Base-by-base conservation (phyloP, 495 filamentous ascomycete genomes). In the Talaromyces ruber region DNA sequence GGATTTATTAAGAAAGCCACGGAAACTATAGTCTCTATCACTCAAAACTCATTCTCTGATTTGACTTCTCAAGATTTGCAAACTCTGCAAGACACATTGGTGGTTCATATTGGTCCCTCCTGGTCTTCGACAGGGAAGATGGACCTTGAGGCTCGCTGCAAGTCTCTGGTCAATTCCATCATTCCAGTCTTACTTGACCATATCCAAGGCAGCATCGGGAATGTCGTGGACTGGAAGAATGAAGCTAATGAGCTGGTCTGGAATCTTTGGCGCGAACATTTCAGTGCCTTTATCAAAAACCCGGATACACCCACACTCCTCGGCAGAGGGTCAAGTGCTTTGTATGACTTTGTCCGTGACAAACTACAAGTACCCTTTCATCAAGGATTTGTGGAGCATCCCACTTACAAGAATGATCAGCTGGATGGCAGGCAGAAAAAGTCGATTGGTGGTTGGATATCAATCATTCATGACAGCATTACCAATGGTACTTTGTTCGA, bases 331-430 rank as follows among this genome's bases (percentile, higher is more conserved):
- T 43, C 70, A 14, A 66, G 59, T 18, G 57, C 58, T 21, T 50
- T 72, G 3, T 72, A 72, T 30, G 39, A 55, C 5, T 66, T 63
- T 2, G 68, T 72, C 1, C 70, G 70, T 4, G 8, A 57, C 4
- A 64, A 63, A 7, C 63, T 72, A 2, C 56, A 63, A 3, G 65
- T 72, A 1, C 70, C 70, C 6, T 69, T 72, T 47, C 70, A 72
- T 61, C 62, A 63, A 34, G 70, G 70, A 4, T 70, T 72, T 39
- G 47, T 70, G 11, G 70, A 72, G 34, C 70, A 72, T 32, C 70
- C 67, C 11, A 21, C 58, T 1, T 47, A 62, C 3, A 32, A 57
- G 2, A 59, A 65, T 18, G 54, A 45, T 26, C 51, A 53, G 24
- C 39, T 67, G 30, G 62, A 65, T 26, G 66, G 65, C 6, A 65